Base-by-base conservation (phyloP, 2,329 filamentous ascomycete genomes). In the Capronia americana region DNA sequence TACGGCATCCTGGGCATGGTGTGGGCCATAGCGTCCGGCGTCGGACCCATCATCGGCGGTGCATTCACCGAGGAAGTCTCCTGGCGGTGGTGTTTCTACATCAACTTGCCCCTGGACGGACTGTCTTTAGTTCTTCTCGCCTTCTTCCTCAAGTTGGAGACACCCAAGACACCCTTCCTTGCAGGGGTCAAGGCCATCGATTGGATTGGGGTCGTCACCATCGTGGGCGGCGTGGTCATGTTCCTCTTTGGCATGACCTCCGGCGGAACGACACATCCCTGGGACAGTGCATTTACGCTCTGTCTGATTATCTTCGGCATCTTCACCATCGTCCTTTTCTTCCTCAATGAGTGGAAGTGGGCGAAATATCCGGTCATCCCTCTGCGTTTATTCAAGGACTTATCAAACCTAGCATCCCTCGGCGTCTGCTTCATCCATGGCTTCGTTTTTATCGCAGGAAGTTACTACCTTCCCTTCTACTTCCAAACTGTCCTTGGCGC, bases 391-490 rank as follows among this genome's bases (percentile, higher is more conserved):
- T 75, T 76, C 61, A 67, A 64, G n/a, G 69, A 71, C 24, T 24
- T 56, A 1, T 70, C 73, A 3, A 74, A 71, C 20, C 74, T 90
- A 32, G 87, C 90, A 8, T 82, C 87, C 2, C 86, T 93, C 14
- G 77, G 80, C 2, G 82, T 90, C 51, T 89, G 88, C 71, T 92
- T 92, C 79, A 84, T 86, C 68, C 92, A 96, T 76, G 89, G 89
- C 53, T 86, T 89, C 71, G 87, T 90, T 70, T 94, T 94, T 81
- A 92, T 94, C 74, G 86, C 89, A 0, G 87, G 86, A 32, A 87
- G 86, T 68, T 96, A 94, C 82, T 96, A 91, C 79, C 83, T 96
- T 4, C 92, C 92, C 0, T 84, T 96, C 2, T 97, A 96, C 81
- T 94, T 93, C 79, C 92, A 96, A 78, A 86, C 89, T 59, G 88